Evolutionary conservation across 2,329 filamentous ascomycete genomes (phyloP).

Genomic region (Claviceps arundinis): DNA sequence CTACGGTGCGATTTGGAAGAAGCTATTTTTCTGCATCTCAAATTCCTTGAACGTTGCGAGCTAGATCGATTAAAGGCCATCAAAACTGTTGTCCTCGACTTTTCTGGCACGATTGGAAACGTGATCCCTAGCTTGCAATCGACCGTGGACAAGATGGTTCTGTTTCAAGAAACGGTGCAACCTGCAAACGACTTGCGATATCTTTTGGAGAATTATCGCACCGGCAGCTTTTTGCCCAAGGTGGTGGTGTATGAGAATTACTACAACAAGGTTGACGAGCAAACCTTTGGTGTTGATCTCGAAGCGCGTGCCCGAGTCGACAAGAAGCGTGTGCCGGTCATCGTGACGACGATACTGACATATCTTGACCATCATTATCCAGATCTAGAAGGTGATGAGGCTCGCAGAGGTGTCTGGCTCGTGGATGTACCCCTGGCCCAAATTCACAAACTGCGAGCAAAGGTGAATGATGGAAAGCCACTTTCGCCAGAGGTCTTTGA

Average conservation of each 20-base stretch:
- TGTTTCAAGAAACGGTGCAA: conserved; percentile 98
- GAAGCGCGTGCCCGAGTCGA: conserved; percentile 87
- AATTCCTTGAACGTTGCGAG: conserved; percentile 95
- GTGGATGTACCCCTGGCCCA: conserved; percentile 77
- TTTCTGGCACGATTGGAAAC: conserved; percentile 93
- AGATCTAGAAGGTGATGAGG: conserved; percentile 91
- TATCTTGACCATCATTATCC: conserved; percentile 96
- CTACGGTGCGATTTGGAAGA: conserved; percentile 92
- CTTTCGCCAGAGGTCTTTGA: conserved; percentile 65
- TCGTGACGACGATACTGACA: conserved; percentile 85
- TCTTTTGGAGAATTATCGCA: conserved; percentile 91
- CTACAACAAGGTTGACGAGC: conserved; percentile 94
- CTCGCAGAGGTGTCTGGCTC: conserved; percentile 83
- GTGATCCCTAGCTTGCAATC: conserved; percentile 94
- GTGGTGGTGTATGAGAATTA: conserved; percentile 97
- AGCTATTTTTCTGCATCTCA: conserved; percentile 80
- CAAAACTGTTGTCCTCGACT: conserved; percentile 95
- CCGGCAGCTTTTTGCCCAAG: conserved; percentile 79
- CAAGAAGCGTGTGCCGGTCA: conserved; percentile 83
- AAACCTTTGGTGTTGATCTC: conserved; percentile 96
- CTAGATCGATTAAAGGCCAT: conserved; percentile 92
- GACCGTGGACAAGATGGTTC: conserved; percentile 95
- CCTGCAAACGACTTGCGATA: conserved; percentile 82
- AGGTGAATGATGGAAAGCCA: conserved; percentile 76
- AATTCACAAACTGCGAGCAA: conserved; percentile 70